Evolutionary conservation across 164 flowering plant species (phyloP).

Genomic region (Vitis labrusca): DNA sequence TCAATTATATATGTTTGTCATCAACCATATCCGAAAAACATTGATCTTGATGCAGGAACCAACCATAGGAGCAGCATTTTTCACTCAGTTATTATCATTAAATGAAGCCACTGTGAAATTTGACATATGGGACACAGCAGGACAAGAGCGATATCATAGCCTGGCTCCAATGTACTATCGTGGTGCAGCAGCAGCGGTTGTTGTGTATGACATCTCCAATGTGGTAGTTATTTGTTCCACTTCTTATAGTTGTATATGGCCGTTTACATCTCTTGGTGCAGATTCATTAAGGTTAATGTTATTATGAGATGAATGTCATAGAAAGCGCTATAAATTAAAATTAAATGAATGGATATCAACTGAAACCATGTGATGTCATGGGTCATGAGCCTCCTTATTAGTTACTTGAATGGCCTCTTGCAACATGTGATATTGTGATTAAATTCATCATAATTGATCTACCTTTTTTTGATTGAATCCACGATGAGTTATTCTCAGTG

Average conservation of each 20-base stretch:
- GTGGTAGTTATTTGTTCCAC: constrained; percentile 20
- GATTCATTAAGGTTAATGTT: neutral
- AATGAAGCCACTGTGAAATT: constrained; percentile 58
- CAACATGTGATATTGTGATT: no score
- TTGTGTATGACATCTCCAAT: constrained; percentile 62
- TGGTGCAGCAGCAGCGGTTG: constrained; percentile 67
- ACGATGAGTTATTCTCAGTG: no score
- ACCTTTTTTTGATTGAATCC: no score
- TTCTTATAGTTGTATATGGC: neutral
- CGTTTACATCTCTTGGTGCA: neutral
- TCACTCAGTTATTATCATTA: constrained; percentile 51
- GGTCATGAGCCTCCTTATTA: no score
- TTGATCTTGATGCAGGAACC: constrained; percentile 40
- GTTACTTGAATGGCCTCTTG: no score
- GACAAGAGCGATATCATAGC: constrained; percentile 68
- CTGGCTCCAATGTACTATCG: constrained; percentile 75
- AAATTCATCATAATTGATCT: no score
- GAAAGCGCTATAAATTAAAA: neutral
- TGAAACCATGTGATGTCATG: no score
- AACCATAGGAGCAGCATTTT: constrained; percentile 71
- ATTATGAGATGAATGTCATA: neutral
- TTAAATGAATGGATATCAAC: neutral
- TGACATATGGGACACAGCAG: constrained; percentile 79
- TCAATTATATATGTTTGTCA: neutral
- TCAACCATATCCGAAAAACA: neutral